Conservation (phyloP, 306 rosid genomes). For the Styphnolobium japonicum region DNA sequence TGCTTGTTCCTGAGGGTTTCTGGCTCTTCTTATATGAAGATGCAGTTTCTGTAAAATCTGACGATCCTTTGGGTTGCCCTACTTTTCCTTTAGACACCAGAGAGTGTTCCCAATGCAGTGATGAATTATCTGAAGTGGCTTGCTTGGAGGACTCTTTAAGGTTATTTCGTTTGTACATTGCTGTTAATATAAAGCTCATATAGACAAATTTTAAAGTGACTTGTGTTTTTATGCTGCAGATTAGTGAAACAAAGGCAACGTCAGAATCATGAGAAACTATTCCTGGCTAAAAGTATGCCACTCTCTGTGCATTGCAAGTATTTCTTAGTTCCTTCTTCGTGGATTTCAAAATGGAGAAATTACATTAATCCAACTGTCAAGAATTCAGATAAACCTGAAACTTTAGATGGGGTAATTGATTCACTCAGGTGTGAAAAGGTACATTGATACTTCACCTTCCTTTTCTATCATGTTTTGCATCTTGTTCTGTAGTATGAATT, state of each 20-base stretch:
- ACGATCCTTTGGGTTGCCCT: constrained; percentile 48
- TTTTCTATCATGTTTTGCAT: neutral
- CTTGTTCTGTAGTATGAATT: neutral
- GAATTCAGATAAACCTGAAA: constrained; percentile 58
- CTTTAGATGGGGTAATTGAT: constrained; percentile 49
- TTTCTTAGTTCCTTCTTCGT: constrained; percentile 61
- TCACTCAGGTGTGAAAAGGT: constrained; percentile 66
- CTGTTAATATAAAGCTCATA: neutral
- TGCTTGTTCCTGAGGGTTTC: constrained; percentile 65
- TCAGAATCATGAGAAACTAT: constrained; percentile 68
- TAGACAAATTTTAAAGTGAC: constrained; percentile 16
- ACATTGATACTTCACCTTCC: neutral
- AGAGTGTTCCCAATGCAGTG: constrained; percentile 58
- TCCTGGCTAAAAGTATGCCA: constrained; percentile 50
- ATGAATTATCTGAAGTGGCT: constrained; percentile 75
- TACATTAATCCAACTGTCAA: constrained; percentile 54
- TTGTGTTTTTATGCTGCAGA: constrained; percentile 37
- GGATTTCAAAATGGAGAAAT: constrained; percentile 70
- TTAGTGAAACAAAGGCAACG: constrained; percentile 67
- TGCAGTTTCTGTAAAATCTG: constrained; percentile 51
- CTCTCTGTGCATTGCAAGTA: constrained; percentile 55
- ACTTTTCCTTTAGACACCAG: constrained; percentile 50
- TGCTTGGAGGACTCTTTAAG: constrained; percentile 70
- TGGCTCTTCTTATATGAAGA: constrained; percentile 69
- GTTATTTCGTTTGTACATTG: constrained; percentile 25